Percentiles rank a stretch among this genome's conserved stretches.
These are phyloP conservation scores for Psilocybe subaeruginosa DNA, from an alignment of 768 basidiomycete genomes.

Conservation along the genomic window DNA sequence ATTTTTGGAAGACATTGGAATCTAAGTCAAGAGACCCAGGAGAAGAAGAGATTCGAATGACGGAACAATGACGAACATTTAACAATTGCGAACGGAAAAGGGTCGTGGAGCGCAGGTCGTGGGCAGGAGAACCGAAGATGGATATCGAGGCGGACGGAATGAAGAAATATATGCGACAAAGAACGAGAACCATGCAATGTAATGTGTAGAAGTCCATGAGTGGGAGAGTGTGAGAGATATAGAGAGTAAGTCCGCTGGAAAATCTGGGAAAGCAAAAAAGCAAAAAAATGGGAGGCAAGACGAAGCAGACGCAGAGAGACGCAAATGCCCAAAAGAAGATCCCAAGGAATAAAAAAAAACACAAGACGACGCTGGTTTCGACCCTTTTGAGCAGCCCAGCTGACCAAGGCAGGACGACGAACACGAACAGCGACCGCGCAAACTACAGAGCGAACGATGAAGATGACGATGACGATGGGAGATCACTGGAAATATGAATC, in stretches of 20 bases:
- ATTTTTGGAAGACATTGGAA: neutral
- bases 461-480: slow-evolving; percentile 13
- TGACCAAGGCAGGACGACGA: slow-evolving; percentile 10
- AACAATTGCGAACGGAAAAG: slow-evolving; percentile 3
- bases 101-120: slow-evolving; percentile 9
- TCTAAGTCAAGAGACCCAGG: slow-evolving; percentile 17
- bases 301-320: neutral
- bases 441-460: too few relatives aligned
- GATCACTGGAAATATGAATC: slow-evolving; percentile 1
- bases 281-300: neutral
- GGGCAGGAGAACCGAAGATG: neutral
- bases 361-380: neutral
- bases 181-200: slow-evolving; percentile 11
- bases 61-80: slow-evolving; percentile 6
- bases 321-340: slow-evolving; percentile 1
- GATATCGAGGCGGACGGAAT: neutral
- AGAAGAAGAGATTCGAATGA: slow-evolving; percentile 11
- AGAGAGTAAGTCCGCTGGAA: neutral
- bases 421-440: too few relatives aligned
- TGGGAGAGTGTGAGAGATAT: neutral
- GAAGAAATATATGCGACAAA: slow-evolving; percentile 18
- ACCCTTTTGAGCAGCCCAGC: slow-evolving; percentile 16
- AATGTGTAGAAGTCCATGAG: slow-evolving; percentile 1
- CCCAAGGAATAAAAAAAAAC: neutral
- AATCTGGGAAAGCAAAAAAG: neutral